These are phyloP conservation scores for Clitopilus hobsonii DNA, from an alignment of 768 basidiomycete species.

Conservation along the genomic window DNA sequence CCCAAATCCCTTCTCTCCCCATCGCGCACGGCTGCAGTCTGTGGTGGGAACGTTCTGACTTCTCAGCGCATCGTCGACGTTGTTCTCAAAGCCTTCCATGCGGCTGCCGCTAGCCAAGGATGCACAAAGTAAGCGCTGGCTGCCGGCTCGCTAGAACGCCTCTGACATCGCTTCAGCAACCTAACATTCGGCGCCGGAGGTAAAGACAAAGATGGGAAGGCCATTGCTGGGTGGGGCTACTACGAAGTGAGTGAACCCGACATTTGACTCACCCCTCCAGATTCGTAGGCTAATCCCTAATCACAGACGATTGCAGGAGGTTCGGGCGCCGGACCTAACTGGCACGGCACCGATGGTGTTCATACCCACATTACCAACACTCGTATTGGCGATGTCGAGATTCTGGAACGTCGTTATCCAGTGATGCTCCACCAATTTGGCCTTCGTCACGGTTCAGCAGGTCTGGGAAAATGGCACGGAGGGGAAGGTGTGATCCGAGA, in stretches of 20 bases:
- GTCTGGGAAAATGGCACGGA: constrained; percentile 67
- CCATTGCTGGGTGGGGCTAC: constrained; percentile 84
- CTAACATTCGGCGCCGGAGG: constrained; percentile 87
- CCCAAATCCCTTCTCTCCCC: constrained; percentile 75
- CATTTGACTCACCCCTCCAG: constrained; percentile 2
- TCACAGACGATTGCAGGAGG: constrained; percentile 89
- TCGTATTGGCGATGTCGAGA: constrained; percentile 89
- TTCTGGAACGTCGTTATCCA: constrained; percentile 90
- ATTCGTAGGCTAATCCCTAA: constrained; percentile 2
- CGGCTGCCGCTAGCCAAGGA: constrained; percentile 89
- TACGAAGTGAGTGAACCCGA: constrained; percentile 72
- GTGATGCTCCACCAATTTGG: constrained; percentile 85
- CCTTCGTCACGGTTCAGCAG: constrained; percentile 64
- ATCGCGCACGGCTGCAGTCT: constrained; percentile 83
- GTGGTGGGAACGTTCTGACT: constrained; percentile 89
- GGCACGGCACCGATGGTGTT: constrained; percentile 92
- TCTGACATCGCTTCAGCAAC: constrained; percentile 44
- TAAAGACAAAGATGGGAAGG: constrained; percentile 75
- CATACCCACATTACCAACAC: constrained; percentile 95
- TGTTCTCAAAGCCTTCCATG: constrained; percentile 88
- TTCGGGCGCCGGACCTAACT: constrained; percentile 81
- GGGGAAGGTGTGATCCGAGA: constrained; percentile 85
- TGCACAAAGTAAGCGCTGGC: constrained; percentile 71
- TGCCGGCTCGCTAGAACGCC: constrained; percentile 3
- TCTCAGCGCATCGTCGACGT: constrained; percentile 94